Evolutionary conservation across 1,284 basidiomycete genomes (phyloP).

Genomic region (Sphagnurus paluster): DNA sequence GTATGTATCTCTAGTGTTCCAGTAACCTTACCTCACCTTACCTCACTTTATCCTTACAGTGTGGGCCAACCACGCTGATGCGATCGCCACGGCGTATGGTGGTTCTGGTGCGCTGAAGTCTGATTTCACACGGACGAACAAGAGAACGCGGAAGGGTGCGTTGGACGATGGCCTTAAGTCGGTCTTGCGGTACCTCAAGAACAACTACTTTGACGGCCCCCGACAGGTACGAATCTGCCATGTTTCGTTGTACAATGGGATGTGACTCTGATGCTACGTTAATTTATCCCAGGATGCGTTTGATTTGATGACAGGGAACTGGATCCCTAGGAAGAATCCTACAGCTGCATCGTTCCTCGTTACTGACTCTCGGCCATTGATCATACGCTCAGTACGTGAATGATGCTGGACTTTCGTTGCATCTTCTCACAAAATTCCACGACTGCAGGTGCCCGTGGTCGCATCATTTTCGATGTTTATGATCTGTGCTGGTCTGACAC

Average conservation of each 20-base stretch:
- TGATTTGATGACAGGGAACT: conserved; percentile 92
- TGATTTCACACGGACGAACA: conserved; percentile 94
- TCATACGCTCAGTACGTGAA: conserved; percentile 76
- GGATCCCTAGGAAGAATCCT: conserved; percentile 77
- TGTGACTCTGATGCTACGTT: neutral
- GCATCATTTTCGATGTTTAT: conserved; percentile 84
- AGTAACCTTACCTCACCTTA: conserved; percentile 9
- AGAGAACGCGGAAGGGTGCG: conserved; percentile 78
- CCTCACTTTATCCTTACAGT: conserved; percentile 54
- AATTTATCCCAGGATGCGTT: conserved; percentile 75
- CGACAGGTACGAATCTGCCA: conserved; percentile 59
- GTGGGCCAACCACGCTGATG: conserved; percentile 98
- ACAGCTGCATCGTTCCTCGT: conserved; percentile 67
- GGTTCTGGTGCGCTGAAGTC: conserved; percentile 97
- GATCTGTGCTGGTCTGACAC: conserved; percentile 80
- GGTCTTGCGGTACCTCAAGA: conserved; percentile 87
- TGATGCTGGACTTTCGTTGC: neutral
- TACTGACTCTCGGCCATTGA: conserved; percentile 76
- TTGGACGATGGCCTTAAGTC: conserved; percentile 91
- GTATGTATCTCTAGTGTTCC: conserved; percentile 50
- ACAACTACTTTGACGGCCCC: conserved; percentile 97
- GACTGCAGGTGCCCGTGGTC: conserved; percentile 77
- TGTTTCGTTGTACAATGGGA: conserved; percentile 1
- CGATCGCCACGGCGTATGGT: conserved; percentile 88
- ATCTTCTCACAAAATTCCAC: conserved; percentile 12